A percentile compares a stretch with the other conserved stretches of the same genome.
Conservation (phyloP, 257 asterid species). For the Gynochthodes officinalis region DNA sequence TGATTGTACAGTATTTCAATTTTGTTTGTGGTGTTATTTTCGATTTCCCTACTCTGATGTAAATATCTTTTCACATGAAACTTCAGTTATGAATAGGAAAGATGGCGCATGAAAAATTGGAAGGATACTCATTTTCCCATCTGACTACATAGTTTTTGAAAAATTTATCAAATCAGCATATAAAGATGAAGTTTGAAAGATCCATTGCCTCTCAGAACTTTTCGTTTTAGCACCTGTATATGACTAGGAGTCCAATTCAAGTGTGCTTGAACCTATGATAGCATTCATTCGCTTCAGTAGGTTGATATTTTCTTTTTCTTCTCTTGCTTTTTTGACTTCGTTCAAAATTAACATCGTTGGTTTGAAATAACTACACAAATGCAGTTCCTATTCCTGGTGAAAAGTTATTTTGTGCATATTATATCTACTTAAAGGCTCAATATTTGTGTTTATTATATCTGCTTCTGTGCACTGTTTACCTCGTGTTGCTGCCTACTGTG, state of each 20-base stretch:
- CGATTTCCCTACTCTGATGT: background rate
- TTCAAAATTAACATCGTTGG: background rate
- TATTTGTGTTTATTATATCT: background rate
- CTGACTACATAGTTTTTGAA: background rate
- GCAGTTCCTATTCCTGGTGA: background rate
- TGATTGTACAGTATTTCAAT: background rate
- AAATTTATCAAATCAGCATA: background rate
- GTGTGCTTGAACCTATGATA: background rate
- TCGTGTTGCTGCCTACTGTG: background rate
- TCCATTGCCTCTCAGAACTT: conserved; percentile 1
- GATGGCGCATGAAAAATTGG: background rate
- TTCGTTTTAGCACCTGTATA: background rate
- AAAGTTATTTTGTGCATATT: background rate
- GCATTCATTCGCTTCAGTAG: background rate
- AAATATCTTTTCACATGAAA: background rate
- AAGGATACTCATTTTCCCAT: background rate
- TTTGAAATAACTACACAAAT: background rate
- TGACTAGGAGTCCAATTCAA: background rate
- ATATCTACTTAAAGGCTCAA: background rate
- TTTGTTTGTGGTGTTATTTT: background rate
- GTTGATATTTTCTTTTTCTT: background rate
- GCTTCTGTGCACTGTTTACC: background rate
- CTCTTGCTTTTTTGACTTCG: background rate
- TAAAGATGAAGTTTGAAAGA: background rate
- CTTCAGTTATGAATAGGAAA: background rate